phyloP scores from a whole-genome alignment of 768 basidiomycete genomes.

The Russula earlei region DNA sequence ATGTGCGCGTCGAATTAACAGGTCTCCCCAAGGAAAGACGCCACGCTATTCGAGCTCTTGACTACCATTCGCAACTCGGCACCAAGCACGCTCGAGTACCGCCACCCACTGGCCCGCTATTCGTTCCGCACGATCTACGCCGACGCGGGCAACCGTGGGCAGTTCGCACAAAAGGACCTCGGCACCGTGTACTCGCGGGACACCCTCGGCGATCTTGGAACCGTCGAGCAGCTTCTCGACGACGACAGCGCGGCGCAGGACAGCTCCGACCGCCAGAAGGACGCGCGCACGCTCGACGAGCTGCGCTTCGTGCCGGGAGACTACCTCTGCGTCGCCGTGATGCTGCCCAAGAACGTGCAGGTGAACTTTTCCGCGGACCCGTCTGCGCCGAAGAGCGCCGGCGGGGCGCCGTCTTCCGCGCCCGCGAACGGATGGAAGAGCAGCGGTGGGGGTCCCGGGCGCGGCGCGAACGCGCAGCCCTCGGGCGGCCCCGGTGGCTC shows the following conservation, averaged over 20 bases:
- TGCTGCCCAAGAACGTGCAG: slow-evolving; percentile 55
- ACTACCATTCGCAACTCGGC: slow-evolving; percentile 67
- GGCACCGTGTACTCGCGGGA: slow-evolving; percentile 78
- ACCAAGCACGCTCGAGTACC: slow-evolving; percentile 59
- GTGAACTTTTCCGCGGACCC: slow-evolving; percentile 33
- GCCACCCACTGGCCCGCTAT: slow-evolving; percentile 75
- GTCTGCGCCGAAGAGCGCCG: slow-evolving; percentile 40
- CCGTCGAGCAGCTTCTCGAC: slow-evolving; percentile 44
- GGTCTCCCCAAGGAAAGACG: slow-evolving; percentile 54
- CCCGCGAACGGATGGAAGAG: slow-evolving; percentile 30
- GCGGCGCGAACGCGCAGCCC: slow-evolving; percentile 41
- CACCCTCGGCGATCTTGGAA: slow-evolving; percentile 71
- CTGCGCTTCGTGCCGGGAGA: slow-evolving; percentile 76
- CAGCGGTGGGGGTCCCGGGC: slow-evolving; percentile 27
- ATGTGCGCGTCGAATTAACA: not conserved
- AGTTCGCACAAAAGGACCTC: slow-evolving; percentile 67
- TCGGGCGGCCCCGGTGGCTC: slow-evolving; percentile 25
- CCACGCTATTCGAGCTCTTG: slow-evolving; percentile 69
- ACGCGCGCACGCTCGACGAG: slow-evolving; percentile 69
- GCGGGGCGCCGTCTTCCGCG: slow-evolving; percentile 28
- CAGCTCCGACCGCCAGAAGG: slow-evolving; percentile 24
- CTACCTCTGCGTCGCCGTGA: slow-evolving; percentile 63
- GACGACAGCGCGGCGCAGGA: slow-evolving; percentile 4
- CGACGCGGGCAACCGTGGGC: slow-evolving; percentile 61
- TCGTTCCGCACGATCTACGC: slow-evolving; percentile 74